Base-by-base conservation (phyloP, 345 rosid genomes). In the Microthlaspi erraticum region DNA sequence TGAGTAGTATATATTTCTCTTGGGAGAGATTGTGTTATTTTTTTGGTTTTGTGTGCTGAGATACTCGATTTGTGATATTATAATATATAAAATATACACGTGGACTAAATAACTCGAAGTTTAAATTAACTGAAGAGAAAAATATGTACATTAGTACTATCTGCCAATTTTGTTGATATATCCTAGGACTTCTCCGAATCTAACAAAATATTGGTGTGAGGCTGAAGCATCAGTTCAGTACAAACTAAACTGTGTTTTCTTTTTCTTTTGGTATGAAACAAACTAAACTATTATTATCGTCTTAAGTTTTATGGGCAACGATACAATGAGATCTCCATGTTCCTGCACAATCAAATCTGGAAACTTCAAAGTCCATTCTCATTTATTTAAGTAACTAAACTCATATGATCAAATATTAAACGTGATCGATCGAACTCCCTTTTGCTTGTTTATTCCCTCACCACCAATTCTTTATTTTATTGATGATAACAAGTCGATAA, bases 351-450 rank as follows among this genome's bases (percentile, higher is more conserved):
- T 55, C 16, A 10, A 36, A 56, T 14, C 29, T 57, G 62, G 44
- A 36, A 57, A 17, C 61, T 17, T 56, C 43, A 37, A 57, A 57
- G n/a, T 3, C 11, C 16, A 56, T 10, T 56, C 5, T 17, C 62
- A 6, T 57, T n/a, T n/a, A n/a, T n/a, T 37, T 38, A 38, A 36
- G 33, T 49, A 58, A 23, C 37, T 5, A 8, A 33, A 32, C 4
- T 26, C 29, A 26, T 3, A 26, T 26, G 29, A 26, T 26, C 29
- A 26, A 26, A 26, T 26, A 26, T 26, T 26, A 3, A 26, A 26
- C 3, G 29, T 26, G 29, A 26, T 43, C 54, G 29, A 26, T 43
- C 54, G 56, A 68, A 44, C 63, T 67, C 29, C 23, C 6, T 26
- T 39, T 39, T 66, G 49, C 38, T 1, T 52, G 29, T 42, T 54